Percentiles rank a stretch among this genome's conserved stretches.
These are phyloP conservation scores for Myochromella boudieri DNA, from an alignment of 768 basidiomycete species.

Conservation along the genomic window DNA sequence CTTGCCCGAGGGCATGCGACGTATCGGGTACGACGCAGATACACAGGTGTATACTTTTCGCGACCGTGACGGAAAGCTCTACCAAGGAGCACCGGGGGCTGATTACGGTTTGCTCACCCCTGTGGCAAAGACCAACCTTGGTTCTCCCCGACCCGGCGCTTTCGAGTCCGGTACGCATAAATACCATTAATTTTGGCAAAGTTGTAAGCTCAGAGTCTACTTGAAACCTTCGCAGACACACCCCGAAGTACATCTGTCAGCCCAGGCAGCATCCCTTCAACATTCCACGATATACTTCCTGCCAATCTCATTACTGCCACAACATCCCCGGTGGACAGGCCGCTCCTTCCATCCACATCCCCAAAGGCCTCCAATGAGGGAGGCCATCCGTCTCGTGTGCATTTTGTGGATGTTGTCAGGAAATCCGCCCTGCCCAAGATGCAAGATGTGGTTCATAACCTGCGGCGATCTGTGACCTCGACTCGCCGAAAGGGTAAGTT, in stretches of 20 bases:
- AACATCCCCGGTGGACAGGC: constrained; percentile 21
- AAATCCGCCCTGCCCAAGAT: constrained; percentile 39
- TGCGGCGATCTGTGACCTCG: constrained; percentile 40
- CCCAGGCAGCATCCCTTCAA: constrained; percentile 21
- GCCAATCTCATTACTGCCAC: constrained; percentile 43
- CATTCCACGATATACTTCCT: constrained; percentile 51
- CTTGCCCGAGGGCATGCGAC: constrained; percentile 46
- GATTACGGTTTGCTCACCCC: constrained; percentile 44
- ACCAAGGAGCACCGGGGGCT: constrained; percentile 43
- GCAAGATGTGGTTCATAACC: constrained; percentile 31
- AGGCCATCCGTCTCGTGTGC: constrained; percentile 6
- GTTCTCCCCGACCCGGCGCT: constrained; percentile 20
- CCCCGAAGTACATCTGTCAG: constrained; percentile 6
- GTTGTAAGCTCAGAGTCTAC: neutral
- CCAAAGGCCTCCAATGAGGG: constrained; percentile 7
- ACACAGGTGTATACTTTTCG: constrained; percentile 48
- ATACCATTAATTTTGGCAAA: neutral
- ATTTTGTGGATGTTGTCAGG: constrained; percentile 30
- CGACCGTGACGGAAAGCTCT: constrained; percentile 43
- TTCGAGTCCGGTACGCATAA: constrained; percentile 25
- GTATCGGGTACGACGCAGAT: constrained; percentile 56
- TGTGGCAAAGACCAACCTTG: constrained; percentile 24
- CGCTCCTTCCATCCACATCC: constrained; percentile 7
- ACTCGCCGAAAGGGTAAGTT: constrained; percentile 26
- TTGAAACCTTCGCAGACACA: constrained; percentile 6